A percentile compares a stretch with the other conserved stretches of the same genome.
These are phyloP conservation scores for Pseudotulostoma volvatum DNA, from an alignment of 495 filamentous ascomycete genomes.

Conservation along the genomic window DNA sequence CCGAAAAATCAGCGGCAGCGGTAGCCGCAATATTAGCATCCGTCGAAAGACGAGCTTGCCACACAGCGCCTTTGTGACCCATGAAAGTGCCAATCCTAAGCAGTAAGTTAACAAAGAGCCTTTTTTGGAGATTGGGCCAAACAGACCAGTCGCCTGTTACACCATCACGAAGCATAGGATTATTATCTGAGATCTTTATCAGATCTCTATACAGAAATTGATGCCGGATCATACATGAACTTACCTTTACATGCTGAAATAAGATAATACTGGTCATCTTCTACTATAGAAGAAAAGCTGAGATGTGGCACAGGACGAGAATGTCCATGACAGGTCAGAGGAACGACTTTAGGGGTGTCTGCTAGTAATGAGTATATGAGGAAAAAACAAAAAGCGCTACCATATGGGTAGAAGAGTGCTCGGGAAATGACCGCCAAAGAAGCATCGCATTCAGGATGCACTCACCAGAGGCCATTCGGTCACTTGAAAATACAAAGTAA, in stretches of 20 bases:
- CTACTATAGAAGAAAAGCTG: slow-evolving; percentile 75
- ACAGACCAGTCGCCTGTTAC: slow-evolving; percentile 82
- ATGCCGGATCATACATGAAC: too few species aligned
- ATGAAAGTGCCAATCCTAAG: slow-evolving; percentile 90
- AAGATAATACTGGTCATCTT: slow-evolving; percentile 79
- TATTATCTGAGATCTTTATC: slow-evolving; percentile 68
- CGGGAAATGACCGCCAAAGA: too few species aligned
- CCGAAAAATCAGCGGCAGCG: slow-evolving; percentile 89
- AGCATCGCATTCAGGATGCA: too few species aligned
- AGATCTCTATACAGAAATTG: too few species aligned
- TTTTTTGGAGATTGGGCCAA: not conserved
- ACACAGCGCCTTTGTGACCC: slow-evolving; percentile 94
- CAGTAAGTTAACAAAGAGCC: not conserved
- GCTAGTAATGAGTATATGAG: slow-evolving; percentile 3
- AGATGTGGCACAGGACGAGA: slow-evolving; percentile 91
- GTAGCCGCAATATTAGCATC: slow-evolving; percentile 83
- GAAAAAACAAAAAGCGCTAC: too few species aligned
- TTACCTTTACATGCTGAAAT: slow-evolving; percentile 97
- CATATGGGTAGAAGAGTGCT: too few species aligned
- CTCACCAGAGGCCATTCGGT: not conserved
- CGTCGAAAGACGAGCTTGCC: slow-evolving; percentile 79
- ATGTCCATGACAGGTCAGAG: slow-evolving; percentile 92
- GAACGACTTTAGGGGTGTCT: slow-evolving; percentile 62
- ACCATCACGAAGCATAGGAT: slow-evolving; percentile 95
- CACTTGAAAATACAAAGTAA: too few species aligned